Evolutionary conservation across 768 basidiomycete genomes (phyloP), one percentile per base, ranked within the genome.

Genomic region (Suillus subalutaceus): DNA sequence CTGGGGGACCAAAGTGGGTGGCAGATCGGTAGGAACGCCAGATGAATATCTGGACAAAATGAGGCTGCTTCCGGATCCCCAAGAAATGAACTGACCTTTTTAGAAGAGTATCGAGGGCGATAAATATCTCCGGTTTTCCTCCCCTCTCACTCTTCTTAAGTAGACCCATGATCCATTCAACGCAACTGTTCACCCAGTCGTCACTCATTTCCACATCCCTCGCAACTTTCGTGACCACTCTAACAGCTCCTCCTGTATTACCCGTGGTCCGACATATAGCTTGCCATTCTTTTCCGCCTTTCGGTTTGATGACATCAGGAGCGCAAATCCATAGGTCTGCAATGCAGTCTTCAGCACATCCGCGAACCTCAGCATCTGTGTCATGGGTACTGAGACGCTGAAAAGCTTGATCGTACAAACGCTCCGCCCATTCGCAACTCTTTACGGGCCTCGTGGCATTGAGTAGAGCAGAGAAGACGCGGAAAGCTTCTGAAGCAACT

Each of bases 291-390:
- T 85, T 86, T 62, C 86, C 83, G 50, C 85, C 85, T 74, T 90
- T 91, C 2, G 78, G 74, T 69, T 77, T 84, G 43, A 93, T 83
- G 16, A 88, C 77, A 57, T 95, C 93, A 1, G 91, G 89, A 1
- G 95, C 94, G 69, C 89, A 90, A 61, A 94, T 85, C 89, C 97
- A 94, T 10, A 99, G 79, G 73, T 95, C 91, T 1, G 91, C 96
- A 53, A 97, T 84, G 59, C 88, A 88, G 40, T 91, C 88, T 71
- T 98, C 91, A 0, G 95, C 95, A 68, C 85, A 88, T 32, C 85
- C 83, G 44, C 95, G 87, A 26, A 99, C 94, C 68, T 97, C 96
- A 4, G 92, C 89, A 75, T 99, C 97, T 1, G 96, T 96, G 69
- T 96, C 92, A 67, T 92, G 88, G 56, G 85, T 90, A 60, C 81